A percentile compares a stretch with the other conserved stretches of the same genome.
phyloP scores from a whole-genome alignment of 140 eudicot genomes.

The Erigeron philadelphicus region DNA sequence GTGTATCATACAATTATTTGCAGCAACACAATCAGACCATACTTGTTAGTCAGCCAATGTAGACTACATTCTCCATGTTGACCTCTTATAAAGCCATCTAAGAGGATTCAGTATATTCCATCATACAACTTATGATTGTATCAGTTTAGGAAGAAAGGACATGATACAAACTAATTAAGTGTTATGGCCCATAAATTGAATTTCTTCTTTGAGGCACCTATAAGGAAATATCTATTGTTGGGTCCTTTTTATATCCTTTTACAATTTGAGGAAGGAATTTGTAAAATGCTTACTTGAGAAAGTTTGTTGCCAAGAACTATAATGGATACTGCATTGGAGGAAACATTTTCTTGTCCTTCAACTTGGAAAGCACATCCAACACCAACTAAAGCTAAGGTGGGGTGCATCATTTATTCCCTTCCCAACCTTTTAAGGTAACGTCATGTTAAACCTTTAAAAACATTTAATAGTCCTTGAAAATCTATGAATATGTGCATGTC shows the following conservation, averaged over 20 bases:
- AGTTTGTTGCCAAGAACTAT: constrained; percentile 86
- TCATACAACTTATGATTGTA: background rate
- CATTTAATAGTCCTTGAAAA: background rate
- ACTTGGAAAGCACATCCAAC: constrained; percentile 88
- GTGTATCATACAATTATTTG: too few relatives aligned
- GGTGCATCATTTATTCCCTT: constrained; percentile 98
- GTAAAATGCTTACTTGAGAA: constrained; percentile 56
- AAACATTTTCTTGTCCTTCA: constrained; percentile 91
- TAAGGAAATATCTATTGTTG: too few relatives aligned
- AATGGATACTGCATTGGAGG: constrained; percentile 93
- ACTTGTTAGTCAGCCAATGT: background rate
- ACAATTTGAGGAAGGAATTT: too few relatives aligned
- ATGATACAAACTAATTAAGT: constrained; percentile 1
- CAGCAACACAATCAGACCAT: too few relatives aligned
- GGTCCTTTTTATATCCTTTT: too few relatives aligned
- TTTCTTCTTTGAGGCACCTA: constrained; percentile 2
- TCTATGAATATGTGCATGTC: background rate
- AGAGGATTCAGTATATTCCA: background rate
- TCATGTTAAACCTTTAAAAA: constrained; percentile 1
- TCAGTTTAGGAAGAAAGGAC: background rate
- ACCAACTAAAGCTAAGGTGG: constrained; percentile 90
- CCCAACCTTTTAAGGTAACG: constrained; percentile 52
- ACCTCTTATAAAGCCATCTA: background rate
- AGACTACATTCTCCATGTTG: background rate
- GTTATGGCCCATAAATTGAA: too few relatives aligned